Evolutionary conservation across 23 red algal genomes (phyloP).

Genomic region (Chondrus crispus): DNA sequence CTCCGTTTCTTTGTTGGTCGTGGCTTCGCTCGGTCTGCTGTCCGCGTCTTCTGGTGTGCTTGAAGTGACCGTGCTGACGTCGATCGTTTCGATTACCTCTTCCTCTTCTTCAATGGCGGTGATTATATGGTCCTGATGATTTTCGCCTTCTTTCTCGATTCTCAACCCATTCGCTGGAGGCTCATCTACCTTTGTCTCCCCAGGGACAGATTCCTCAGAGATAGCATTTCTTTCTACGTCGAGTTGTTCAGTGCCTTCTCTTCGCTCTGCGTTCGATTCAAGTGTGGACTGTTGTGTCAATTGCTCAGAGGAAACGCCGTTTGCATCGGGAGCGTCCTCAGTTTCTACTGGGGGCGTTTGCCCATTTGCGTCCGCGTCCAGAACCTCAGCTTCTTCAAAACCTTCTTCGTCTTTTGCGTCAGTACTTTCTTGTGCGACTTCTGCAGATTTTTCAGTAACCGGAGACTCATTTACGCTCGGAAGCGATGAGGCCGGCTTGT

Average conservation of each 20-base stretch:
- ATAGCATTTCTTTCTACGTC: too few species aligned
- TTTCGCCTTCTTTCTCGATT: too few species aligned
- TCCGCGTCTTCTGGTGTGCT: not conserved
- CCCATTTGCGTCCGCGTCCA: not conserved
- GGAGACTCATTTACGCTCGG: not conserved
- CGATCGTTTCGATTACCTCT: conserved; percentile 23
- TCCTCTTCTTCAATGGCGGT: not conserved
- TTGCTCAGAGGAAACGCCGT: not conserved
- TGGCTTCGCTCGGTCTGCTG: not conserved
- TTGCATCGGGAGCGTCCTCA: not conserved
- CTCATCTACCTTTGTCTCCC: not conserved
- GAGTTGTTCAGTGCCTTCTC: too few species aligned
- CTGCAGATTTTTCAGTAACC: not conserved
- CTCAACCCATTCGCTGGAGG: too few species aligned
- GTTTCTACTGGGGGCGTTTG: not conserved
- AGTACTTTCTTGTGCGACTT: not conserved
- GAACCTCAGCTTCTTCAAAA: conserved; percentile 32
- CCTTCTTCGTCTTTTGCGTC: conserved; percentile 15
- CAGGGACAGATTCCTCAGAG: not conserved
- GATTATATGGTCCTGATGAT: not conserved
- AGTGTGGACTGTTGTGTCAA: too few species aligned
- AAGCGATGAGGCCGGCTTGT: not conserved
- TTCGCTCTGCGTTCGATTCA: too few species aligned
- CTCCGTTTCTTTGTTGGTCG: not conserved
- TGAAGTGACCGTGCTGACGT: not conserved